Evolutionary conservation across 2,329 filamentous ascomycete genomes (phyloP).

Genomic region (Xylariaceae sp.): DNA sequence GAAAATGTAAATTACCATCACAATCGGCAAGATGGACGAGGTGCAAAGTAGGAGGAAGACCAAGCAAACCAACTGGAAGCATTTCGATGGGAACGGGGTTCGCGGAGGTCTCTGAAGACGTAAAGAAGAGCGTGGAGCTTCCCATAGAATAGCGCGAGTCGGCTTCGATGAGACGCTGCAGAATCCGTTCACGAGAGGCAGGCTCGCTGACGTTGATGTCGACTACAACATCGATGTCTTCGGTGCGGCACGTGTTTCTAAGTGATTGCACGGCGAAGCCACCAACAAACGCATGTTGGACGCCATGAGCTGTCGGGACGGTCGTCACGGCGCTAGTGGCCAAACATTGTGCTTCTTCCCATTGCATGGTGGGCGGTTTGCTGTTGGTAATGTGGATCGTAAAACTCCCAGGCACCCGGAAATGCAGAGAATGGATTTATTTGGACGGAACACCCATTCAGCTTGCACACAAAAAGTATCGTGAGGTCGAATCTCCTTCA

Average conservation of each 20-base stretch:
- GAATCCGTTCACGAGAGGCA: neutral
- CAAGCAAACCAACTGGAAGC: neutral
- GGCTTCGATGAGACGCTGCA: neutral
- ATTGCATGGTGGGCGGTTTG: no score
- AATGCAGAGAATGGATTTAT: no score
- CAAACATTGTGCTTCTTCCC: no score
- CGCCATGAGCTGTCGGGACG: no score
- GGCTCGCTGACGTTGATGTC: neutral
- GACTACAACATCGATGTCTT: neutral
- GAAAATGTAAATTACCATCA: neutral
- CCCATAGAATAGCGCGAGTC: neutral
- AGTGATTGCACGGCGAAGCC: neutral
- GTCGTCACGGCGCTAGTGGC: no score
- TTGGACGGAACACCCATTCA: no score
- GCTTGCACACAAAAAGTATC: no score
- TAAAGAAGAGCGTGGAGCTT: neutral
- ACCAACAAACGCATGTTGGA: no score
- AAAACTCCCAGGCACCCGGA: no score
- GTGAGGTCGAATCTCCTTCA: no score
- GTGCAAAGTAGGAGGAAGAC: neutral
- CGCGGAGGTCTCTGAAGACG: neutral
- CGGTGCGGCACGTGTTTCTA: neutral
- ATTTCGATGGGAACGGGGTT: neutral
- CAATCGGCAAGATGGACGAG: neutral
- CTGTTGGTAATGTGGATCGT: no score